Evolutionary conservation across 495 filamentous ascomycete genomes (phyloP), one percentile per base, ranked within the genome.

Genomic region (Articulospora tetracladia): DNA sequence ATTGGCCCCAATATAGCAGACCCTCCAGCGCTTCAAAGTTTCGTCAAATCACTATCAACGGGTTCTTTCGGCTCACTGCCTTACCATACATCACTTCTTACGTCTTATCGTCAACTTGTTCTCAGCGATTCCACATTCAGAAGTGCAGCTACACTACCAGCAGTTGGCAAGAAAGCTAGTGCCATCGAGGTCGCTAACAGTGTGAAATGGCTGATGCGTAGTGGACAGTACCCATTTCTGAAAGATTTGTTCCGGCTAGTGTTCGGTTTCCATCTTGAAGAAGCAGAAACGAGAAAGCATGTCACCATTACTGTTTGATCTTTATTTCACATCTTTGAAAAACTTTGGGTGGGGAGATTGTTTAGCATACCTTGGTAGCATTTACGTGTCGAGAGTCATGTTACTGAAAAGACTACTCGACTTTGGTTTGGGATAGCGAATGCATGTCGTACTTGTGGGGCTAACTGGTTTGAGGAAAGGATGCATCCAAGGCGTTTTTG

Each of bases 241-340:
- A 79, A 81, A 23, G 92, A 96, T 70, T 73, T 97, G 11, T 96
- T 86, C 74, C 80, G 84, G 49, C 75, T 92, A n/a, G 91, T 96
- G 2, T 92, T 93, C 73, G 91, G 92, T 0, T 90, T 91, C 68
- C 83, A 87, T 57, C 67, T 88, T 25, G 90, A 95, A 60, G 92
- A 94, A 62, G 86, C 83, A 0, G 83, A 84, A 32, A 49, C 24
- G 24, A 60, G 66, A 44, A 69, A 69, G 61, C 63, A 57, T 59
- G 61, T 64, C 24, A 64, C 57, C 36, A 69, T 69, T 54, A 59
- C 62, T 1, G 66, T 69, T 25, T 69, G 55, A 66, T 60, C 47
- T 24, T 22, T 24, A 13, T 22, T 50, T 50, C 25, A 12, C 15
- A 47, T 19, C 7, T 47, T 3, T 7, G 7, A 47, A 47, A 23